These are phyloP conservation scores for Dillenia turbinata DNA, from an alignment of 164 flowering plant species.

Conservation along the genomic window DNA sequence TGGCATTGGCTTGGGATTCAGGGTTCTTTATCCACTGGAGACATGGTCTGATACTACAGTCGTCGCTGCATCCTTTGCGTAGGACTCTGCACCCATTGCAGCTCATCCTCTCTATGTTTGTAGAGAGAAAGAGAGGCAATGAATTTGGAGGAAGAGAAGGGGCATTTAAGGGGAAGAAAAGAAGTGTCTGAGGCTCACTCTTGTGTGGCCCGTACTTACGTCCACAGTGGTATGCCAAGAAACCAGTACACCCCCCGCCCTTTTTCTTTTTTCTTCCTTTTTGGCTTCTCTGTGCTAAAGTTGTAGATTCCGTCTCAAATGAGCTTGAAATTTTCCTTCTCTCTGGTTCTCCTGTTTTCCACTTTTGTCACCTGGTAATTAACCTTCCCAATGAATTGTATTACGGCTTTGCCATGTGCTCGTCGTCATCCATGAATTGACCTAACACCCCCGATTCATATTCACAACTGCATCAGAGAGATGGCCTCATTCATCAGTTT, in stretches of 20 bases:
- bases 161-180: not conserved
- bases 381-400: too few species aligned
- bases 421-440: too few species aligned
- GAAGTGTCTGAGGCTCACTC: not conserved
- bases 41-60: constrained; percentile 40
- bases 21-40: constrained; percentile 47
- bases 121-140: not conserved
- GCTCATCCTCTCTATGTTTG: constrained; percentile 16
- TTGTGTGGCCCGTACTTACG: constrained; percentile 1
- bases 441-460: too few species aligned
- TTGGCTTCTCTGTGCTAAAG: too few species aligned
- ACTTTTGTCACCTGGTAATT: too few species aligned
- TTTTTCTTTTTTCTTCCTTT: too few species aligned
- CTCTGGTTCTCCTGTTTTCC: too few species aligned
- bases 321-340: too few species aligned
- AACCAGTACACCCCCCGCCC: not conserved
- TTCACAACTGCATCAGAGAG: too few species aligned
- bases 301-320: too few species aligned
- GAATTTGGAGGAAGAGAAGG: not conserved
- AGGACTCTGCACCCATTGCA: constrained; percentile 9
- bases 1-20: constrained; percentile 51
- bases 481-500: too few species aligned
- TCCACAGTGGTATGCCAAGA: not conserved
- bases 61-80: constrained; percentile 4
- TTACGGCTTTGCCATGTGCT: too few species aligned